Evolutionary conservation across 2,329 filamentous ascomycete genomes (phyloP), one percentile per base, ranked within the genome.

Genomic region (Raffaelea deltoideospora): DNA sequence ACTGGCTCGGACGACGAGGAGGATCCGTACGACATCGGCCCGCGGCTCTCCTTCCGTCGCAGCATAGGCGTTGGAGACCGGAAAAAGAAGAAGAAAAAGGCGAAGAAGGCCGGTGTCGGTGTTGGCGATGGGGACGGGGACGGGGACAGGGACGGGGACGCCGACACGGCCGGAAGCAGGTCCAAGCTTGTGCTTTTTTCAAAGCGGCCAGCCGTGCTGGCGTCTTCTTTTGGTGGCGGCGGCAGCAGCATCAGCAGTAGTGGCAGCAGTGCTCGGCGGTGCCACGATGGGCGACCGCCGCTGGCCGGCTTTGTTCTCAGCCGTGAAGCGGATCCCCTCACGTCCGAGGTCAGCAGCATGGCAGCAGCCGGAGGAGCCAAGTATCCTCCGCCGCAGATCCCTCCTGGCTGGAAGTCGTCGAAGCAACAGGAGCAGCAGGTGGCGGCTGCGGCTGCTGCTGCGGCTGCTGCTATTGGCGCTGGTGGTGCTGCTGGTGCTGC

Each of bases 1-100:
- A 90, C 79, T 17, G 87, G 86, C 10, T 95, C 88, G 5, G 90
- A 96, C 46, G 90, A 96, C 46, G 87, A 95, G 32, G 90, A 96
- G 48, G 87, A 95, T 49, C 82, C 85, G 0, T 96, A 94, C 52
- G 82, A 88, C 40, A 78, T 96, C 37, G 88, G 88, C 0, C 90
- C 90, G 0, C 79, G 76, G 46, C 92, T 95, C 53, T 84, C 79
- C 11, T 94, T 93, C 56, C 93, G 83, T 48, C 73, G 77, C 29
- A 68, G 79, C 5, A 73, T 95, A 41, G 86, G 84, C 15, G 80
- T 78, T 0, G 79, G 87, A 43, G 93, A 83, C 55, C 80, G 79
- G 53, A 87, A 84, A 53, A 81, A 72, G 48, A 76, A 79, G 50
- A 73, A 72, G 30, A 65, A 40, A 10, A 31, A 34, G 18, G 15